Evolutionary conservation across 1,284 basidiomycete species (phyloP), one percentile per base, ranked within the genome.

Genomic region (Ustilago shanxiensis): DNA sequence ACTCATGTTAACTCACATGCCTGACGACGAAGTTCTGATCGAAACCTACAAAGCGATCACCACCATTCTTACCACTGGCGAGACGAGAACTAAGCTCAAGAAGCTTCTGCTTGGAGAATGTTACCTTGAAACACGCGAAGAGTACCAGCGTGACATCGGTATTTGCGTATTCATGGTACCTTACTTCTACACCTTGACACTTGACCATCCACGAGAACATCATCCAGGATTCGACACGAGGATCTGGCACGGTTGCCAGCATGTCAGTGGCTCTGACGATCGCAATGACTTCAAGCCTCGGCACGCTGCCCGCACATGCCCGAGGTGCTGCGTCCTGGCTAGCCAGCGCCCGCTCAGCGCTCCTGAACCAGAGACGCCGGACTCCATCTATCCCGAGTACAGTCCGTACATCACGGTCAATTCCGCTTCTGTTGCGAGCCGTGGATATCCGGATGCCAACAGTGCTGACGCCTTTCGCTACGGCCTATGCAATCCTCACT

Each of bases 311-410:
- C 47, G 14, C 24, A 26, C 31, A 29, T 44, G 54, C 26, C 54
- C 54, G 29, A 37, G 54, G 24, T 56, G 52, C 33, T 54, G 52
- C 20, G 52, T 39, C 52, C 20, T 54, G 10, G 35, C 33, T 8
- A 26, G n/a, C n/a, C 52, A 54, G 52, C 33, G 2, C 13, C 33
- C 33, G 13, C 22, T 54, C 13, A 14, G 13, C 35, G 8, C 35
- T 26, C 22, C 49, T 13, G 18, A 28, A 18, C 16, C 29, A 6
- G 31, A 33, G 26, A 35, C 26, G n/a, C 18, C 28, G 37, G 49
- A 45, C 5, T 45, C 22, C 22, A 22, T 4, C 13, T 22, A 20
- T 11, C 44, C 18, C 16, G n/a, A 45, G 10, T 20, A n/a, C 44
- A 45, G 44, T n/a, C 3, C 7, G 44, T 37, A 37, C 35, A 37